Evolutionary conservation across 2,329 filamentous ascomycete species (phyloP), one percentile per base, ranked within the genome.

Genomic region (Cladosporium sp.): DNA sequence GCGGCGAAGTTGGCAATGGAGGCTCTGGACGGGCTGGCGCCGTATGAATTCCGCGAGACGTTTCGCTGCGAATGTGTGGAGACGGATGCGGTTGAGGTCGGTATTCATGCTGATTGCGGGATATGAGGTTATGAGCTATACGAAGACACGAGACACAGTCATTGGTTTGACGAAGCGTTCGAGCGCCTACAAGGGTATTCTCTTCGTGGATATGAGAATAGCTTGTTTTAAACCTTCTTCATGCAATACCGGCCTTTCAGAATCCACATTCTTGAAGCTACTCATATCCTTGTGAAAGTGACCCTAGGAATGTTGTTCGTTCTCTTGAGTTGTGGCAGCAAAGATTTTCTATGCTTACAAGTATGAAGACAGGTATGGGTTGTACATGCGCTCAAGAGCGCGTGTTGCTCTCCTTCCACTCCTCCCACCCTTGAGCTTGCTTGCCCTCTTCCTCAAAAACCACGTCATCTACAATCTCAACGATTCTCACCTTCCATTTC

Each of bases 51-150:
- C 56, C 75, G 80, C 56, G 66, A 66, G 49, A 71, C 67, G 58
- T 87, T 80, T 63, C 72, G 72, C 1, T 95, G 90, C 61, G 69
- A 80, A 57, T 96, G 89, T 49, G 33, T 18, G 9, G 43, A n/a
- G 2, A 46, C 32, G 35, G 38, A 28, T 22, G 22, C 46, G 46
- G 22, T 28, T 28, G 22, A 28, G 22, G 32, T 8, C 11, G 34
- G 13, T 7, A 22, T 16, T 6, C 34, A 22, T 9, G 35, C 35
- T 40, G 46, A 31, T 14, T 45, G 19, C 18, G 43, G 28, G 2
- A 9, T 45, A 5, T 45, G 10, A 45, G 31, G 14, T 3, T 41
- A 7, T 28, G 22, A 22, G 22, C 6, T 4, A 22, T 22, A 22
- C 22, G 22, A 28, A 28, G 22, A 28, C 4, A 28, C 22, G 22